Percentiles rank a stretch among this genome's conserved stretches.
Conservation (phyloP, 768 basidiomycete genomes). For the Xanthoconium stramineum region DNA sequence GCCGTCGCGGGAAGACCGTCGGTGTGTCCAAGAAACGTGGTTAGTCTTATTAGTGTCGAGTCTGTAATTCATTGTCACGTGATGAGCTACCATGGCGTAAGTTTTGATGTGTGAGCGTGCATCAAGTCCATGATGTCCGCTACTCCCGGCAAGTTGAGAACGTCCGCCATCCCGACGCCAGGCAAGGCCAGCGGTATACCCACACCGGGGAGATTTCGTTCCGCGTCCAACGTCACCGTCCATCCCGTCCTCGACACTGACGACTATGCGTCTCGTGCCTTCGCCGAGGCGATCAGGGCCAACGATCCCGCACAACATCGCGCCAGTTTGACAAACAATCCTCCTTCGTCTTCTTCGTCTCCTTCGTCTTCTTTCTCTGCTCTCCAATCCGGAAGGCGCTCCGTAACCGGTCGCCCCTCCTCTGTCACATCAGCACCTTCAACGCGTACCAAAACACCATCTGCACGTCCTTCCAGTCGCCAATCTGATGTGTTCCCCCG, state of each 20-base stretch:
- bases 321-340: constrained; percentile 36
- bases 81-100: constrained; percentile 1
- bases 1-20: constrained; percentile 93
- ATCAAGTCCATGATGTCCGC: constrained; percentile 32
- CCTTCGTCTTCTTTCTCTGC: constrained; percentile 40
- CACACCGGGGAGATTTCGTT: constrained; percentile 69
- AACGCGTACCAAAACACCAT: constrained; percentile 51
- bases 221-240: constrained; percentile 50
- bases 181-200: constrained; percentile 53
- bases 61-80: constrained; percentile 15
- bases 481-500: constrained; percentile 58
- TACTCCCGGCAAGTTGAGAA: constrained; percentile 42
- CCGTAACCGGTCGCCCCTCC: constrained; percentile 55
- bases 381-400: constrained; percentile 40
- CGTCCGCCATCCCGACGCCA: constrained; percentile 46
- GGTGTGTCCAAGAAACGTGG: constrained; percentile 92
- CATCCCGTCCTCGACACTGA: constrained; percentile 37
- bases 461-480: constrained; percentile 60
- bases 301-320: constrained; percentile 79
- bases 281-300: constrained; percentile 74
- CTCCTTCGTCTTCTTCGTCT: constrained; percentile 45
- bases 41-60: constrained; percentile 25
- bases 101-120: neutral
- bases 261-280: constrained; percentile 66
- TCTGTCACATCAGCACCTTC: constrained; percentile 56